Evolutionary conservation across 176 grass and related monocot genomes (phyloP), one percentile per base, ranked within the genome.

Genomic region (Paspalum notatum): DNA sequence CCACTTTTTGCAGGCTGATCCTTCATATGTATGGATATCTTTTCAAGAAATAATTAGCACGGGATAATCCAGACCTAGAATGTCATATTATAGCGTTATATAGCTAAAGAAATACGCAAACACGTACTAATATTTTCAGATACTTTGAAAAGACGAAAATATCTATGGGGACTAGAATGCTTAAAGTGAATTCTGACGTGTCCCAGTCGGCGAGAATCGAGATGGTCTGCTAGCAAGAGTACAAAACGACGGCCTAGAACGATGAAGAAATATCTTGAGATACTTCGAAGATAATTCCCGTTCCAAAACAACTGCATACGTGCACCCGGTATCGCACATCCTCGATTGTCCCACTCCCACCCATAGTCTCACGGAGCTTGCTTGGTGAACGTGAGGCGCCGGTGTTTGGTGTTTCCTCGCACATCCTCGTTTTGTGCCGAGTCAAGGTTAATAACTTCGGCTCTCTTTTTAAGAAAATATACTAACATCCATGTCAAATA

Each of bases 191-290:
- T 6, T 44, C 65, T 49, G 12, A 8, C 4, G 12, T 16, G 44
- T 69, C n/a, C 12, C 66, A 14, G 0, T 68, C 20, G 7, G 20
- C 5, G 42, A 47, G 32, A 62, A 32, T 32, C 2, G 32, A 2
- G 32, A 32, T 60, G 21, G 22, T 24, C 55, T 58, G 11, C 5
- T 7, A 21, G 20, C 53, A 12, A 60, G 64, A 67, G 39, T 9
- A 42, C n/a, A 32, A 76, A 76, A 76, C 55, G 8, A 61, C 40
- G 56, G 55, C 5, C 57, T 47, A 18, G 74, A 77, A 37, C 24
- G 58, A 32, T 4, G 20, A 48, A 37, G n/a, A 77, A 77, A 77
- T 77, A 77, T 77, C 75, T 77, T 47, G 11, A 77, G 42, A 49
- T 74, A 61, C 41, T 62, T 43, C n/a, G 24, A 5, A 25, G 25